Conservation (phyloP, 2,329 filamentous ascomycete genomes). For the Myriosclerotinia curreyana region DNA sequence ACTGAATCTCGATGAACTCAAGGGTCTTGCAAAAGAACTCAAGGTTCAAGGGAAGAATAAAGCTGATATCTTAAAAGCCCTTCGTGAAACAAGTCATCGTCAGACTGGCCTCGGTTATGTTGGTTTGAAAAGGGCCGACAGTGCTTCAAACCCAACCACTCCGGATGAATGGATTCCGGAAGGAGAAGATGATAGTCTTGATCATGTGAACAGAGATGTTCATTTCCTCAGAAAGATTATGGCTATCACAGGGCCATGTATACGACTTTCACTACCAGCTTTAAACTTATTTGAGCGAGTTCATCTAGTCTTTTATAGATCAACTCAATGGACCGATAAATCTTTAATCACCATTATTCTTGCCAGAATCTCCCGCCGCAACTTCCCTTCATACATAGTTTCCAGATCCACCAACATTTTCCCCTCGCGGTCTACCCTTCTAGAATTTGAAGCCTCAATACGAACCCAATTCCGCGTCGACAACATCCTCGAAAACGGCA, state of each 20-base stretch:
- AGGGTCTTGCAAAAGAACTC: conserved; percentile 76
- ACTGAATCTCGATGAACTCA: conserved; percentile 84
- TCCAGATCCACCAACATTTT: conserved; percentile 90
- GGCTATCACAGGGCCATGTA: conserved; percentile 73
- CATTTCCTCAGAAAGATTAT: conserved; percentile 78
- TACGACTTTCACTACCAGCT: conserved; percentile 69
- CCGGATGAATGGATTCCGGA: conserved; percentile 33
- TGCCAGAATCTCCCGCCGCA: conserved; percentile 80
- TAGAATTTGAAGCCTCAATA: conserved; percentile 88
- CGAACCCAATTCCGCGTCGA: conserved; percentile 80
- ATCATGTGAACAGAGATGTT: conserved; percentile 59
- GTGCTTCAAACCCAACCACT: conserved; percentile 15
- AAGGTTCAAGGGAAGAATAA: conserved; percentile 90
- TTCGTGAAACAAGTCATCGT: conserved; percentile 69
- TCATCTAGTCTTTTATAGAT: conserved; percentile 93
- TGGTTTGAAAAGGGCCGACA: conserved; percentile 55
- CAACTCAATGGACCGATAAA: conserved; percentile 96
- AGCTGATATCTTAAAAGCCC: conserved; percentile 68
- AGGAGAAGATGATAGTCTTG: conserved; percentile 51
- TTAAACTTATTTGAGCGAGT: conserved; percentile 88
- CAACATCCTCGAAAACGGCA: conserved; percentile 73
- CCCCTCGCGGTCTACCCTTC: conserved; percentile 64
- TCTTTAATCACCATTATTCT: conserved; percentile 93
- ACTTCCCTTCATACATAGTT: conserved; percentile 88
- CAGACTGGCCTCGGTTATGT: conserved; percentile 74